Evolutionary conservation across 2,329 filamentous ascomycete species (phyloP), one percentile per base, ranked within the genome.

Genomic region (Pleomassaria siparia): DNA sequence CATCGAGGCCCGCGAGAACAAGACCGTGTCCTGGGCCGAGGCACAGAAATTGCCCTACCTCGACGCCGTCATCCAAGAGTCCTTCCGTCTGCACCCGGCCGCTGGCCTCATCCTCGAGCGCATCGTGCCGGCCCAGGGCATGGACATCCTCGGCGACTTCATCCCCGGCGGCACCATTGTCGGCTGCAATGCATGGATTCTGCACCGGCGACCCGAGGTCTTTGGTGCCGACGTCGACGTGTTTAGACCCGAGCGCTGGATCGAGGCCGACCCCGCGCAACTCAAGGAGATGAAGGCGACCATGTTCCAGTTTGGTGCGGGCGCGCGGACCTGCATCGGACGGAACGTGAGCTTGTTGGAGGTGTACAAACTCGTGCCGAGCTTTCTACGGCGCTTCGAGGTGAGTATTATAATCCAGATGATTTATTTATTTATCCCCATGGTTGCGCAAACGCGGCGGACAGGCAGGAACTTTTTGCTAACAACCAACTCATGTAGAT

Each of bases 1-100:
- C 3, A 76, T 77, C 43, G 66, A 71, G 29, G 57, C 71, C 21
- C 67, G 72, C 2, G 46, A 62, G 0, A 78, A 81, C 13, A 81
- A 81, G 6, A 77, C 84, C 4, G 85, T 90, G 5, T 85, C 83
- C 1, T 89, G 86, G 81, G 64, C 81, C 28, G 85, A 91, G 69
- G 79, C 78, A 40, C 86, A 89, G 65, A 81, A 80, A 45, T 76
- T 94, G 2, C 81, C 83, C 0, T 94, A 91, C 65, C 81, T 94
- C 5, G 86, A 91, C 60, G 88, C 88, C 3, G 85, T 84, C 46
- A 79, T 92, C 59, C 88, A 91, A 62, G 89, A 94, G 67, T 82
- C 85, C 4, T 88, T 91, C 73, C 82, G 88, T 11, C 65, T 90
- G 57, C 87, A 91, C 64, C 88, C 89, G 0, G 86, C 88, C 0